phyloP scores from a whole-genome alignment of 2,329 filamentous ascomycete species.

The Eutypa lata region DNA sequence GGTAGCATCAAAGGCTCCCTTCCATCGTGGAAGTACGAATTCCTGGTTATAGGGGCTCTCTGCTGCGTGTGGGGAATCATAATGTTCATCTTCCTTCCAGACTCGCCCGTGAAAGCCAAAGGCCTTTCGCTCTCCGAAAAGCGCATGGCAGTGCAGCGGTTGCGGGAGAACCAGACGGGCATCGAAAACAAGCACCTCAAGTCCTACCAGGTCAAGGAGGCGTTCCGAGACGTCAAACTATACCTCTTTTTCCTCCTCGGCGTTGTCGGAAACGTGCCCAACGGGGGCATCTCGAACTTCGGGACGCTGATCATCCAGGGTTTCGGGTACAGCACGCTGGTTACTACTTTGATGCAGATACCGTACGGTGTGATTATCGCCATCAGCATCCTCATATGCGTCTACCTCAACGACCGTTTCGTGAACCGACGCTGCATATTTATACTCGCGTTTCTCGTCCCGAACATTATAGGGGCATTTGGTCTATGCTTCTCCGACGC shows the following conservation, averaged over 20 bases:
- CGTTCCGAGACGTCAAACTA: conserved; percentile 40
- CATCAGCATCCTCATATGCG: conserved; percentile 16
- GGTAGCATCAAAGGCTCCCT: conserved; percentile 50
- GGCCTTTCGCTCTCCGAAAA: conserved; percentile 44
- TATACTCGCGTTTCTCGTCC: conserved; percentile 46
- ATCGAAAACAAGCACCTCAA: conserved; percentile 34
- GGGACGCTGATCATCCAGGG: conserved; percentile 57
- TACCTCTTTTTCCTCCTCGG: conserved; percentile 52
- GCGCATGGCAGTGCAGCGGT: conserved; percentile 32
- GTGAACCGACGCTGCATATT: conserved; percentile 25
- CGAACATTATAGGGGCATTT: conserved; percentile 52
- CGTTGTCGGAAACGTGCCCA: conserved; percentile 47
- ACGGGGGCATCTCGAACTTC: conserved; percentile 58
- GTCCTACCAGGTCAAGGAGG: conserved; percentile 34
- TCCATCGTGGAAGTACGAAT: conserved; percentile 42
- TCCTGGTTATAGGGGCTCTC: conserved; percentile 37
- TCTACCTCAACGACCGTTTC: conserved; percentile 18
- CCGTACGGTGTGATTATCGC: conserved; percentile 29
- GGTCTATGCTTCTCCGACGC: conserved; percentile 46
- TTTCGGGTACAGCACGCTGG: conserved; percentile 50
- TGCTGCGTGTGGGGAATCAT: conserved; percentile 33
- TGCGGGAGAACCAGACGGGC: conserved; percentile 35
- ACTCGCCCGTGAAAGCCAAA: conserved; percentile 48
- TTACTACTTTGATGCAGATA: conserved; percentile 53
- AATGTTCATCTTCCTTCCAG: conserved; percentile 41